Evolutionary conservation across 2,329 filamentous ascomycete species (phyloP), one percentile per base, ranked within the genome.

Genomic region (Myriosclerotinia duriaeana): DNA sequence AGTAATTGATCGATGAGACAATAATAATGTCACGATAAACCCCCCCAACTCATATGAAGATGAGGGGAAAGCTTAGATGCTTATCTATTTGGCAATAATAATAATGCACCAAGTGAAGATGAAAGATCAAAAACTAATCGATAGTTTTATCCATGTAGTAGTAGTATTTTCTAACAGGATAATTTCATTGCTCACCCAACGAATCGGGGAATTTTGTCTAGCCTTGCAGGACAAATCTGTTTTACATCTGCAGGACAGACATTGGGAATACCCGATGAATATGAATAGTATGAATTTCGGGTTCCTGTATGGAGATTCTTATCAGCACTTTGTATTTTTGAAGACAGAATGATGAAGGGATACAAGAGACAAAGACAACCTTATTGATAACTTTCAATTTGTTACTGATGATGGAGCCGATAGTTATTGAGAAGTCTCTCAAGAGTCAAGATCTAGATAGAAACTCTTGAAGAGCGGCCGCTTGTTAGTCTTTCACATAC

Each of bases 1-100:
- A 65, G 48, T 36, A 36, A 3, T 53, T 42, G 44, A 65, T 59
- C 17, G 44, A 65, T 65, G 63, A 65, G 53, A 65, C 53, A 59
- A n/a, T 58, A 11, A 42, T n/a, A n/a, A 26, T 26, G 53, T 40
- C 22, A 48, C 17, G 53, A 65, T 52, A 42, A 26, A 48, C 6
- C 40, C 17, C 53, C 53, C 53, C 56, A 53, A 65, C 63, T 59
- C 63, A n/a, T 34, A 15, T 20, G 61, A 64, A 20, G 36, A 58
- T 36, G 52, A 46, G 42, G 34, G 63, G 38, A 65, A 61, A 65
- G 63, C 34, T 65, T 60, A 40, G 20, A 40, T 64, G 53, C 63
- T 58, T 56, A 64, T 64, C 62, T 34, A 46, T 30, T 30, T 20
- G 11, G 11, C 20, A 40, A 44, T 34, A 60, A 48, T 48, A 44